Conservation (phyloP, 1,284 basidiomycete species). For the Paramarasmius palmivorus region DNA sequence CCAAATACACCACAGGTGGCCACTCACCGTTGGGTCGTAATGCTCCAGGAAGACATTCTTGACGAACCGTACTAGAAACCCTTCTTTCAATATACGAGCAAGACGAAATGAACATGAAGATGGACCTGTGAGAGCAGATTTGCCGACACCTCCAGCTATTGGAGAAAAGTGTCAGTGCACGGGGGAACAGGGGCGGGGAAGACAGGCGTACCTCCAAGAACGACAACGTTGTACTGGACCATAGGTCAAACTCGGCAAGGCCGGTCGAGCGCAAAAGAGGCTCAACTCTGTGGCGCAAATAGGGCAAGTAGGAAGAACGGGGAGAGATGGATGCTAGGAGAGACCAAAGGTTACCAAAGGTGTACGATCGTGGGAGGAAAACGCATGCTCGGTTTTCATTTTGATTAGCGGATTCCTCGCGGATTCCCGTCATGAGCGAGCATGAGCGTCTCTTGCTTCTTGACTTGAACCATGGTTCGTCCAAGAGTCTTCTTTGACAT, state of each 20-base stretch:
- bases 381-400: neutral
- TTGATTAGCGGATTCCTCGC: slow-evolving; percentile 4
- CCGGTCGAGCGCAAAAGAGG: neutral
- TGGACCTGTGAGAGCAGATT: slow-evolving; percentile 68
- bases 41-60: slow-evolving; percentile 68
- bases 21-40: slow-evolving; percentile 77
- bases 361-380: neutral
- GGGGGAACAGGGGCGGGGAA: slow-evolving; percentile 4
- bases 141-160: slow-evolving; percentile 80
- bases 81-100: neutral
- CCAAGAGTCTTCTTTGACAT: slow-evolving; percentile 75
- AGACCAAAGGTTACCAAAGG: neutral
- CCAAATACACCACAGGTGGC: neutral
- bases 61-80: slow-evolving; percentile 7
- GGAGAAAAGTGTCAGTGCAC: slow-evolving; percentile 13
- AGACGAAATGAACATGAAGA: neutral
- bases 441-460: neutral
- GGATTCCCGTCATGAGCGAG: neutral
- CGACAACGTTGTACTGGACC: slow-evolving; percentile 73
- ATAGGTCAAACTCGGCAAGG: slow-evolving; percentile 32
- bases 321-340: slow-evolving; percentile 1
- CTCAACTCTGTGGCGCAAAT: neutral
- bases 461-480: slow-evolving; percentile 32
- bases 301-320: neutral
- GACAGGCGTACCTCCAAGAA: slow-evolving; percentile 65